Base-by-base conservation (phyloP, 805 yeast genomes). In the Teunomyces funiuensis region DNA sequence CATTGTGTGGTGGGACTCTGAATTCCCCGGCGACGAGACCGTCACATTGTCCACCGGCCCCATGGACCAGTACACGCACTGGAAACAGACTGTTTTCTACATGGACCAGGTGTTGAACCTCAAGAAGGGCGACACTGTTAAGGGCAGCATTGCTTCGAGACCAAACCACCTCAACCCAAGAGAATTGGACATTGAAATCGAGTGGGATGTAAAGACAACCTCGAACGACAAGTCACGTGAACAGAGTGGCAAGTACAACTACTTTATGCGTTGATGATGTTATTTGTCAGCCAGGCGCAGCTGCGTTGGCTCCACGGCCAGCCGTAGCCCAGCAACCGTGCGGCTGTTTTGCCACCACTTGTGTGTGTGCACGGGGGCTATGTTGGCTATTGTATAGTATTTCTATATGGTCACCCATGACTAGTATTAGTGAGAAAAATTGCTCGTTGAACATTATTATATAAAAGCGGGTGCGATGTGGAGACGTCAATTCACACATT, bases 1-100 rank as follows among this genome's bases (percentile, higher is more conserved):
- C 47, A 80, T 93, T 45, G 85, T 89, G 11, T 93, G 98, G 97
- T 93, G 89, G 57, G 99, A 93, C 58, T 85, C 88, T 57, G 90
- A 79, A 50, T 93, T 93, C 78, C 93, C 93, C 31, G 76, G 73
- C 40, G 74, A 73, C 43, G 79, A 80, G 52, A 78, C 76, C 51
- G 83, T 91, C 44, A 71, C 69, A 23, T 90, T 93, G 61, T 83
- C 93, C 15, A 95, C 99, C 10, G 98, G 98, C 17, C 97, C 99
- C 26, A 89, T 85, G 67, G 83, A 89, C 36, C 80, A 82, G 53
- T 89, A 90, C 74, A 93, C 99, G 11, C 99, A 93, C 71, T 93
- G 99, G 99, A 95, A 93, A 65, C 99, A 93, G 71, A 86, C 97
- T 14, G 95, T 93, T 1, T 89, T 95, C 68, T 95, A 93, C 65